Base-by-base conservation (phyloP, 805 yeast genomes). In the Saturnispora halmiae region DNA sequence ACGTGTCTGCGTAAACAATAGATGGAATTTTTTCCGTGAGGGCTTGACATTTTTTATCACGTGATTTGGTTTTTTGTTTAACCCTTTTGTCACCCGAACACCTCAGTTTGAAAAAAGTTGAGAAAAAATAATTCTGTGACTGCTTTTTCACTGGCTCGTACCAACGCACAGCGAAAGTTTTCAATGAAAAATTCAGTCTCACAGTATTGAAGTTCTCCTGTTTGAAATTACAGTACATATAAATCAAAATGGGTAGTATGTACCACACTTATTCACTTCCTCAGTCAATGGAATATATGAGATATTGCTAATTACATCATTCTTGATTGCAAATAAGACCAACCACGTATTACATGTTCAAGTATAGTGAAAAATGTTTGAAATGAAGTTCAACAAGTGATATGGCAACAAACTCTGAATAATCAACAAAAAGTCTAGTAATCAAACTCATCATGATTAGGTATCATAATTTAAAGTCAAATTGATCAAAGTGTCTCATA, bases 161-260 rank as follows among this genome's bases (percentile, higher is more conserved):
- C 15, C 14, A 14, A 21, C 29, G 28, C 36, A 15, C 34, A 13
- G 21, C 15, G 34, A 15, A 15, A 13, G 13, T 27, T 27, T 27
- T 27, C 29, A 9, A 6, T 27, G 9, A 9, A 13, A 27, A 22
- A 22, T 22, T 22, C 26, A 22, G 10, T 22, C 26, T 22, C 26
- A 7, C 26, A 22, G 6, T 10, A 22, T 22, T 22, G 26, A 31
- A 19, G 27, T 34, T 15, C 11, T 24, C 21, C 21, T 26, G 26
- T 15, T 15, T 31, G 18, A 14, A 25, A 24, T 13, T 31, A 34
- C 24, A 27, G 19, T 27, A 39, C 36, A 39, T 13, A 20, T 31
- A 39, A 33, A 24, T 39, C 36, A 39, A 39, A 39, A 39, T 39
- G 42, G 29, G 42, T 39, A 39, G 42, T 39, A 39, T 39, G 42